Evolutionary conservation across 2,329 filamentous ascomycete species (phyloP), one percentile per base, ranked within the genome.

Genomic region (Penicillium italicum): DNA sequence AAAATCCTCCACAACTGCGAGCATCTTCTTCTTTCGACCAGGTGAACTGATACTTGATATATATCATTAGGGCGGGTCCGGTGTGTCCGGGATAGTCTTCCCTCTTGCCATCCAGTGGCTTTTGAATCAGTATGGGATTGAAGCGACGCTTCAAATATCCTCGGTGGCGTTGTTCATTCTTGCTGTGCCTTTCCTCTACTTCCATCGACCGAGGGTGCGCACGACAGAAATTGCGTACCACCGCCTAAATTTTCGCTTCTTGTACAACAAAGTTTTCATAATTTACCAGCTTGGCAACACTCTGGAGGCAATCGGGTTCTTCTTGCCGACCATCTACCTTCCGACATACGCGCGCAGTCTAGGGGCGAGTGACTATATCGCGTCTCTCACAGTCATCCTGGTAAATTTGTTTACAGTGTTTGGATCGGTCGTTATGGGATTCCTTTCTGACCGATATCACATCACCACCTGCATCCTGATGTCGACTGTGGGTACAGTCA

Each of bases 261-360:
- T 74, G 33, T 58, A 56, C 55, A 58, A 58, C 55, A 62, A 57
- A 48, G 56, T 59, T 1, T 64, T 64, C 48, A 46, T 65, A 20
- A 60, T 76, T 20, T 71, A 79, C 28, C 74, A 80, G 49, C 65
- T 74, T 5, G 61, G 69, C 3, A 73, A 73, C 44, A 66, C 70
- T 2, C 18, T 71, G 2, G 62, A 74, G 55, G 66, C 69, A 12
- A 52, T 73, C n/a, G 70, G 71, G 1, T 72, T 66, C 53, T 74
- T 73, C 51, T 55, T 74, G 16, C 72, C 72, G 2, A 66, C 66
- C 9, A 65, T 72, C 36, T 74, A 73, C 44, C 63, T 74, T 1
- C 69, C 70, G 4, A 66, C 62, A 10, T 74, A 71, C 45, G 55
- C 63, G 11, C 59, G 61, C 38, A 62, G 54, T n/a, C 51, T 68